Base-by-base conservation (phyloP, 2,329 filamentous ascomycete species). In the Neospermospora avenae region DNA sequence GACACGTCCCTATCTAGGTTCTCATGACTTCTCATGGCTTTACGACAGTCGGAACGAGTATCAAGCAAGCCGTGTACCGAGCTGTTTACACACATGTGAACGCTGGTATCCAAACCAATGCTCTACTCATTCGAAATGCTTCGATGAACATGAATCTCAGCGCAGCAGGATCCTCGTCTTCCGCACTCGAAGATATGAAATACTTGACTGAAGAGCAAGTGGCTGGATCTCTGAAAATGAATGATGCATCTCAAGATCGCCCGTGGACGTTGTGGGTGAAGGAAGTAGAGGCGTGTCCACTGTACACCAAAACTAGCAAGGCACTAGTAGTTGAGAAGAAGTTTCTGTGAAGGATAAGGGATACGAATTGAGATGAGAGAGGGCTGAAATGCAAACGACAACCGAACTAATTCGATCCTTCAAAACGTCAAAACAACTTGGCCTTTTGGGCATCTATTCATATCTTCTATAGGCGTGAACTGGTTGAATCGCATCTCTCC, bases 11-110 rank as follows among this genome's bases (percentile, higher is more conserved):
- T 39, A 68, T 68, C 5, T 76, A 78, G 4, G 73, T 78, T 1
- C 67, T 81, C 49, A 80, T 80, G 78, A 69, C 73, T 2, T 73
- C 75, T 3, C 77, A 81, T 61, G 78, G 78, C 2, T 78, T 76
- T 63, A 77, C 78, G 1, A 70, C 73, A 1, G 59, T 74, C 6
- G 77, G 72, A 0, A 61, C 63, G 0, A 71, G 67, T 57, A 74
- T 80, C 39, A 69, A 77, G 62, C 70, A 74, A 53, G 76, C 71
- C 2, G 76, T 80, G 6, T 74, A 75, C 56, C 68, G 74, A 18
- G 74, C 76, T 1, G 66, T 80, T 1, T 80, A 80, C 60, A 79
- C 78, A 0, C 69, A 73, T 58, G 69, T 72, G 60, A 79, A 79
- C 61, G 78, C 78, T 1, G 65, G 66, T 6, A 71, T 78, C 4